Evolutionary conservation across 345 rosid species (phyloP).

Genomic region (Arabidopsis suecica): DNA sequence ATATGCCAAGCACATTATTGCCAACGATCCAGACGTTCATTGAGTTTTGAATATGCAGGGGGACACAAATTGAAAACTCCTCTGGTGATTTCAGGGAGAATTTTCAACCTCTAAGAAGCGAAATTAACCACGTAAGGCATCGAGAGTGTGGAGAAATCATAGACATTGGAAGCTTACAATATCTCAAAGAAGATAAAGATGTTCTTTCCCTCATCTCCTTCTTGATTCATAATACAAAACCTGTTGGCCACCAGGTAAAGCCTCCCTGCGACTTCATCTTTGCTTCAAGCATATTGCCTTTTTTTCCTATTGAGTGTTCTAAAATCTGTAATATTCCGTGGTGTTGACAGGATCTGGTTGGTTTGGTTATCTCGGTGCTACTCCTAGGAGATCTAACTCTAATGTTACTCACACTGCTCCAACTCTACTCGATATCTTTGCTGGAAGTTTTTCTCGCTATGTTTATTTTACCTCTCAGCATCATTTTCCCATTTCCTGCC

Average conservation of each 20-base stretch:
- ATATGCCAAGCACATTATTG: constrained; percentile 1
- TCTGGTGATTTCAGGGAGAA: constrained; percentile 48
- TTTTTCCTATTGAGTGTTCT: constrained; percentile 24
- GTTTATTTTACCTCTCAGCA: constrained; percentile 77
- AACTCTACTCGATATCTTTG: constrained; percentile 87
- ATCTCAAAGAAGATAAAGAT: constrained; percentile 61
- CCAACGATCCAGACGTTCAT: constrained; percentile 25
- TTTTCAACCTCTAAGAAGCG: constrained; percentile 32
- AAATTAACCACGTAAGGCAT: constrained; percentile 33
- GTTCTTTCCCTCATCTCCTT: constrained; percentile 64
- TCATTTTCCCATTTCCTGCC: constrained; percentile 84
- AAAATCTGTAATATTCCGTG: constrained; percentile 1
- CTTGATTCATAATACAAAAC: constrained; percentile 70
- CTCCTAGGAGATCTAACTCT: constrained; percentile 82
- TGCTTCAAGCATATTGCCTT: constrained; percentile 23
- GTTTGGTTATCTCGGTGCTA: constrained; percentile 78
- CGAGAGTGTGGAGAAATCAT: constrained; percentile 67
- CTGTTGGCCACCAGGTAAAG: constrained; percentile 90
- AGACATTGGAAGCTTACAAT: constrained; percentile 66
- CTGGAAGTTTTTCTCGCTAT: constrained; percentile 65
- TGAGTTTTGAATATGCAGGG: constrained; percentile 50
- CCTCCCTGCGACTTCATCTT: constrained; percentile 16
- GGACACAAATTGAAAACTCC: constrained; percentile 32
- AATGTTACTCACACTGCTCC: constrained; percentile 86
- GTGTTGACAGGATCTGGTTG: constrained; percentile 79